Evolutionary conservation across 2,329 filamentous ascomycete genomes (phyloP).

Genomic region (Neofusicoccum sp.): DNA sequence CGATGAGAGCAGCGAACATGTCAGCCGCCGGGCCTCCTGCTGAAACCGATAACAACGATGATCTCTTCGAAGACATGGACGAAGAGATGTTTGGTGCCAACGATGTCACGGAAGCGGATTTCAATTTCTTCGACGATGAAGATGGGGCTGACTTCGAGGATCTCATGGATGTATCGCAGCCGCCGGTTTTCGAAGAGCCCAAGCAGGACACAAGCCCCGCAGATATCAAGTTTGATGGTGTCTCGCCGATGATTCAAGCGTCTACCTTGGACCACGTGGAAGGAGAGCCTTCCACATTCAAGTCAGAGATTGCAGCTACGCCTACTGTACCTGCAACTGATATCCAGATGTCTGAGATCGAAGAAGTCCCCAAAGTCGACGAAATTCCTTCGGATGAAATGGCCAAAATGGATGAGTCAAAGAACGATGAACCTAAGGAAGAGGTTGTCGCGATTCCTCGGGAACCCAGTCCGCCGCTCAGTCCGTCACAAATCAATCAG

Average conservation of each 20-base stretch:
- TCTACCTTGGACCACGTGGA: slow-evolving; percentile 15
- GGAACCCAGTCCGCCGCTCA: slow-evolving; percentile 13
- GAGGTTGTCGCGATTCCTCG: background rate
- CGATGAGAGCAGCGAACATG: background rate
- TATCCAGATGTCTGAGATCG: background rate
- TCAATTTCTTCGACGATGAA: slow-evolving; percentile 76
- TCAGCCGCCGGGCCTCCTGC: background rate
- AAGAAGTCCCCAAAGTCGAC: background rate
- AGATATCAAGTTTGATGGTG: slow-evolving; percentile 8
- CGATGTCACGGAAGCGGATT: slow-evolving; percentile 78
- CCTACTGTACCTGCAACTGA: background rate
- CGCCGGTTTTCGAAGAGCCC: slow-evolving; percentile 16
- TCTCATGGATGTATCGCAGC: slow-evolving; percentile 30
- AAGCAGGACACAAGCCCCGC: slow-evolving; percentile 22
- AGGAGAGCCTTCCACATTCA: slow-evolving; percentile 1
- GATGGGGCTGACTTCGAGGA: slow-evolving; percentile 38
- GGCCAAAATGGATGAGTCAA: background rate
- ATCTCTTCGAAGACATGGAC: slow-evolving; percentile 68
- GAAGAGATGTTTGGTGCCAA: slow-evolving; percentile 68
- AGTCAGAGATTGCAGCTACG: background rate
- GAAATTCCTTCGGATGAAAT: background rate
- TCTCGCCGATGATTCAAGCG: slow-evolving; percentile 14
- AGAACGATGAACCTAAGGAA: background rate
- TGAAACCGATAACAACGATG: slow-evolving; percentile 42
- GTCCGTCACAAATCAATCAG: slow-evolving; percentile 10